A percentile compares a stretch with the other conserved stretches of the same genome.
Evolutionary conservation across 1,284 basidiomycete species (phyloP).

Genomic region (Malassezia sympodialis): DNA sequence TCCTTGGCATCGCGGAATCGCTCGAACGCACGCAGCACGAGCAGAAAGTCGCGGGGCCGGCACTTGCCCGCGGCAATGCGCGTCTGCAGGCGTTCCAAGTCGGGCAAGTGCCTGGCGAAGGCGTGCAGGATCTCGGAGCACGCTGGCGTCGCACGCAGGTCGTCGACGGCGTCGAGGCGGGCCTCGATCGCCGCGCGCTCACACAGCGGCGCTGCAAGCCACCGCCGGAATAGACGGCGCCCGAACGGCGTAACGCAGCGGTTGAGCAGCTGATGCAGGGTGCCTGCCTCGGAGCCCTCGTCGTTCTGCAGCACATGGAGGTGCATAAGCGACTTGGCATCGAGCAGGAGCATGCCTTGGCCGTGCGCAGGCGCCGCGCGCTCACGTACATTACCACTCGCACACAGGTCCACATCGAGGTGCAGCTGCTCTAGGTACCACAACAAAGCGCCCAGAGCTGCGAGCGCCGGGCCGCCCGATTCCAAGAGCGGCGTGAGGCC

Average conservation of each 20-base stretch:
- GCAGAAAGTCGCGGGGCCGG: constrained; percentile 40
- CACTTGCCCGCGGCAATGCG: constrained; percentile 43
- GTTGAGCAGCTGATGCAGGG: constrained; percentile 43
- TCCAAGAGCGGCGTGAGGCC: constrained; percentile 34
- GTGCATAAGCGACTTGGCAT: constrained; percentile 44
- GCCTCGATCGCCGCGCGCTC: constrained; percentile 30
- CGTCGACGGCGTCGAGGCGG: constrained; percentile 43
- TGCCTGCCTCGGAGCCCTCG: constrained; percentile 41
- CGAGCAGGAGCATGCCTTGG: constrained; percentile 36
- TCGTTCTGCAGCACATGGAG: constrained; percentile 46
- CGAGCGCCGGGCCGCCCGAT: constrained; percentile 24
- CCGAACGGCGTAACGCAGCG: constrained; percentile 46
- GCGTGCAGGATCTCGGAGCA: constrained; percentile 35
- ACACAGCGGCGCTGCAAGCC: constrained; percentile 41
- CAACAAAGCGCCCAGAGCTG: constrained; percentile 41
- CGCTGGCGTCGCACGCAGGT: constrained; percentile 24
- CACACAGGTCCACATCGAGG: constrained; percentile 40
- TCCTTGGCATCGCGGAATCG: constrained; percentile 22
- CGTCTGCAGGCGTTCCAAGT: constrained; percentile 43
- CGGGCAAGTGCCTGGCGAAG: constrained; percentile 36
- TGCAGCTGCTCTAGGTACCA: constrained; percentile 43
- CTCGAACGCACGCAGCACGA: constrained; percentile 33
- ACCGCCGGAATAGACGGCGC: constrained; percentile 45
- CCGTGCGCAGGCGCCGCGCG: constrained; percentile 35
- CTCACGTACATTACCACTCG: constrained; percentile 41